Evolutionary conservation across 2,329 filamentous ascomycete genomes (phyloP).

Genomic region (Hypomyces perniciosus): DNA sequence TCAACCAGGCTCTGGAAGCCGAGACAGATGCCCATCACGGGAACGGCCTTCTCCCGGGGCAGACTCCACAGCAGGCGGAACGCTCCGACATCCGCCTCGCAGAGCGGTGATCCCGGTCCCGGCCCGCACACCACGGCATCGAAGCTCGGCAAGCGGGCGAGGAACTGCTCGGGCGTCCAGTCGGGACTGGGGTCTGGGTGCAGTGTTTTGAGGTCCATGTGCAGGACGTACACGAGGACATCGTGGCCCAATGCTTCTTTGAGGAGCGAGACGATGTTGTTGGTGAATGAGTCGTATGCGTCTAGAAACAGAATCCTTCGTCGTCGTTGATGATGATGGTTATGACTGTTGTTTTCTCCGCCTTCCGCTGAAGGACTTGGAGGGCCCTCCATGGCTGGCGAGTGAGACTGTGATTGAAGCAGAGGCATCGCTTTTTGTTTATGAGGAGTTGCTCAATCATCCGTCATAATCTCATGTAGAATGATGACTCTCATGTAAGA

Average conservation of each 20-base stretch:
- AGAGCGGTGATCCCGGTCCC: conserved; percentile 75
- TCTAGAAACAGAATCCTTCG: conserved; percentile 77
- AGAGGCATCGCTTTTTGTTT: conserved; percentile 10
- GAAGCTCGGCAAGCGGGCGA: conserved; percentile 48
- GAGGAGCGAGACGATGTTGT: conserved; percentile 85
- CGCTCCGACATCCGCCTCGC: conserved; percentile 71
- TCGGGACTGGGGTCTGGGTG: conserved; percentile 54
- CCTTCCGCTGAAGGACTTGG: not conserved
- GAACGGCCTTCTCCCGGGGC: conserved; percentile 52
- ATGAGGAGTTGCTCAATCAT: too few species aligned
- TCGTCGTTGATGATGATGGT: not conserved
- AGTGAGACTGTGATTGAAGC: conserved; percentile 2
- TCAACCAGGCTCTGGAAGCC: conserved; percentile 79
- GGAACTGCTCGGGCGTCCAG: conserved; percentile 40
- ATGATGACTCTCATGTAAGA: too few species aligned
- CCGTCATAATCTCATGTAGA: too few species aligned
- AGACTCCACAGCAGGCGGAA: conserved; percentile 73
- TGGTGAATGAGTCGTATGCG: conserved; percentile 94
- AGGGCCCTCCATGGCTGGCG: not conserved
- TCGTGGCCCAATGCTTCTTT: conserved; percentile 61
- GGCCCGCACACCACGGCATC: conserved; percentile 87
- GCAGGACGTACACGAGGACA: conserved; percentile 47
- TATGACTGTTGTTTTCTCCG: not conserved
- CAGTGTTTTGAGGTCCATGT: conserved; percentile 44
- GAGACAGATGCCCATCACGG: conserved; percentile 81